These are phyloP conservation scores for Suhomyces maxii DNA, from an alignment of 1,139 yeast species.

Conservation along the genomic window DNA sequence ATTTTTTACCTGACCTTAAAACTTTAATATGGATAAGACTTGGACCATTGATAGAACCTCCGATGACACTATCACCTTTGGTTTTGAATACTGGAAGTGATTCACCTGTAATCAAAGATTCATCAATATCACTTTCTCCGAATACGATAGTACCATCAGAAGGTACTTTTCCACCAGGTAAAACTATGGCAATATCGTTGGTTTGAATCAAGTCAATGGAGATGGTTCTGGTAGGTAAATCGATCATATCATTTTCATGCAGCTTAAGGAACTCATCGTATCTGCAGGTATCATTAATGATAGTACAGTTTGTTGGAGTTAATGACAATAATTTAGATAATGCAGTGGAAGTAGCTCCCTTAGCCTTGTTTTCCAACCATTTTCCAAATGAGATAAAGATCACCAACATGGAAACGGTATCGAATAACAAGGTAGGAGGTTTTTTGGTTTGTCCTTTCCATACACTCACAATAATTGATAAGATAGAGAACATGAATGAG, in stretches of 20 bases:
- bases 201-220: slow-evolving; percentile 75
- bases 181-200: slow-evolving; percentile 71
- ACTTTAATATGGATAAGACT: slow-evolving; percentile 72
- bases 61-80: slow-evolving; percentile 66
- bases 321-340: slow-evolving; percentile 75
- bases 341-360: slow-evolving; percentile 91
- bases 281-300: slow-evolving; percentile 45
- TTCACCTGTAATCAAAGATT: slow-evolving; percentile 89
- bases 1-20: slow-evolving; percentile 71
- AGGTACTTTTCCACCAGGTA: slow-evolving; percentile 87
- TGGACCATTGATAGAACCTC: slow-evolving; percentile 88
- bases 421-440: slow-evolving; percentile 78
- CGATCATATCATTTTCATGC: slow-evolving; percentile 13
- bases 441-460: slow-evolving; percentile 35
- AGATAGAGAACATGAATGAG: slow-evolving; percentile 71
- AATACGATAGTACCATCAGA: slow-evolving; percentile 82
- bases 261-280: slow-evolving; percentile 24
- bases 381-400: slow-evolving; percentile 86
- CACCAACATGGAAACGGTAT: slow-evolving; percentile 82
- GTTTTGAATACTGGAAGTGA: slow-evolving; percentile 68
- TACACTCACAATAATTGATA: slow-evolving; percentile 51
- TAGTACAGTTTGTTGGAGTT: slow-evolving; percentile 75
- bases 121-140: slow-evolving; percentile 85
- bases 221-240: slow-evolving; percentile 32
- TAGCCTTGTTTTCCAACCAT: slow-evolving; percentile 87